Evolutionary conservation across 1,284 basidiomycete genomes (phyloP).

Genomic region (Mycosarcoma maydis): DNA sequence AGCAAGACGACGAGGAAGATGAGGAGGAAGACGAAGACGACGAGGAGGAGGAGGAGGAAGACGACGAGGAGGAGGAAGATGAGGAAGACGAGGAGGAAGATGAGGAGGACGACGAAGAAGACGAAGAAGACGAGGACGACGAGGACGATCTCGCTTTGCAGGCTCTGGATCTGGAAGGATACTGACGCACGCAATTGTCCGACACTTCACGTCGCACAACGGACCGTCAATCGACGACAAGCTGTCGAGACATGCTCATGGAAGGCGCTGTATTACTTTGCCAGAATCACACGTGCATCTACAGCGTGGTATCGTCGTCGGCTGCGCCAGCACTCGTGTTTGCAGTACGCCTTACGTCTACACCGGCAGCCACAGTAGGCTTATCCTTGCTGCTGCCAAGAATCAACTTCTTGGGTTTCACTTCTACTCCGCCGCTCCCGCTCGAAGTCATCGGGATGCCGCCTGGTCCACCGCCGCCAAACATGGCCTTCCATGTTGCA

Average conservation of each 20-base stretch:
- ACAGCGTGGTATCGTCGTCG: slow-evolving; percentile 14
- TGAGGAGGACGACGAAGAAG: slow-evolving; percentile 37
- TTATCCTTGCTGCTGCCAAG: slow-evolving; percentile 31
- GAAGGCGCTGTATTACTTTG: neutral
- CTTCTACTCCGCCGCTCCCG: slow-evolving; percentile 13
- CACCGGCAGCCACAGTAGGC: neutral
- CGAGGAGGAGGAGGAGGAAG: slow-evolving; percentile 18
- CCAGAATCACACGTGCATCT: neutral
- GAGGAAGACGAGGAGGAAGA: slow-evolving; percentile 40
- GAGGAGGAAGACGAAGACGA: slow-evolving; percentile 4
- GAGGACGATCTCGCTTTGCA: slow-evolving; percentile 97
- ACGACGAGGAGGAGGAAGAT: slow-evolving; percentile 26
- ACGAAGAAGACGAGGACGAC: slow-evolving; percentile 87
- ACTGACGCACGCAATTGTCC: slow-evolving; percentile 5
- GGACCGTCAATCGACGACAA: no score
- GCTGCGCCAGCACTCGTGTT: slow-evolving; percentile 7
- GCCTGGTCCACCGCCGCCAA: slow-evolving; percentile 51
- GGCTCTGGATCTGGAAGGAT: slow-evolving; percentile 82
- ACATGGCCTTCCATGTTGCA: slow-evolving; percentile 62
- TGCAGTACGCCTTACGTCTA: neutral
- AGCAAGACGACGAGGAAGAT: neutral
- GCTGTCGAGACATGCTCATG: no score
- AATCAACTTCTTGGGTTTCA: slow-evolving; percentile 47
- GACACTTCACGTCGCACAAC: no score
- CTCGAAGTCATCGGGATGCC: slow-evolving; percentile 32